phyloP scores from a whole-genome alignment of 345 rosid genomes.

The Arabidopsis thaliana region TAIR10.1 NC_003070.9:17748001-17748500 shows the following conservation, averaged over 20 bases:
- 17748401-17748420: constrained; percentile 79
- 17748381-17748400: constrained; percentile 54
- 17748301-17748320: constrained; percentile 53
- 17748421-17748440: constrained; percentile 88
- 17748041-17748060: constrained; percentile 91
- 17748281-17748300: constrained; percentile 60
- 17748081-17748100: constrained; percentile 41
- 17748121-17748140: constrained; percentile 12
- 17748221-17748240: constrained; percentile 84
- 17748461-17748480: constrained; percentile 50
- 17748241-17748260: constrained; percentile 84
- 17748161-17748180: constrained; percentile 92
- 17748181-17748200: constrained; percentile 83
- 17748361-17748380: constrained; percentile 52
- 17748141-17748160: constrained; percentile 38
- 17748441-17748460: constrained; percentile 78
- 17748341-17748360: constrained; percentile 48
- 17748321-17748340: constrained; percentile 58
- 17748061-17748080: constrained; percentile 99
- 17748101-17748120: constrained; percentile 46
- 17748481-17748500: constrained; percentile 44
- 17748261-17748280: constrained; percentile 70
- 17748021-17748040: constrained; percentile 94
- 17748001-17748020: constrained; percentile 92
- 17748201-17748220: constrained; percentile 69